These are phyloP conservation scores for Dioszegia hungarica DNA, from an alignment of 768 basidiomycete species.

Conservation along the genomic window DNA sequence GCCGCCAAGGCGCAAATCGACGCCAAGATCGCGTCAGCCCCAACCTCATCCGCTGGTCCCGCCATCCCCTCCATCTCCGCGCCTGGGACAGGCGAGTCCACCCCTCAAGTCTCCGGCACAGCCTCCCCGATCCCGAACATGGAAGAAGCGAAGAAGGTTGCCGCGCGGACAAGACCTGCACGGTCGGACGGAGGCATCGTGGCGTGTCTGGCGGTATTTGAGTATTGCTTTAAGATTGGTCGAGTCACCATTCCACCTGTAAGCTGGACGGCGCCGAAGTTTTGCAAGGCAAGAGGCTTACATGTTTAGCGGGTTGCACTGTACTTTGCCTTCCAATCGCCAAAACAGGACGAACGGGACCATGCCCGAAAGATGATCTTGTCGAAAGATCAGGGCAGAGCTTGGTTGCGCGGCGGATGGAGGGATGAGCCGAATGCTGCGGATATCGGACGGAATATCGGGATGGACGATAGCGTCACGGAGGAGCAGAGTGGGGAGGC, in stretches of 20 bases:
- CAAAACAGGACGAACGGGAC: constrained; percentile 9
- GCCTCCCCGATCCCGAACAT: constrained; percentile 1
- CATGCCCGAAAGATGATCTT: constrained; percentile 24
- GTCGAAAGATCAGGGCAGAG: constrained; percentile 29
- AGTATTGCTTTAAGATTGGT: constrained; percentile 42
- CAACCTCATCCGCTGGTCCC: background rate
- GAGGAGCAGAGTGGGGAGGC: constrained; percentile 8
- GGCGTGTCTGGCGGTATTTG: constrained; percentile 30
- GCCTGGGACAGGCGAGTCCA: constrained; percentile 11
- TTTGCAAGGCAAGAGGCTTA: too few species aligned
- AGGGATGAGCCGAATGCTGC: constrained; percentile 30
- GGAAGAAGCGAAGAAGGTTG: constrained; percentile 6
- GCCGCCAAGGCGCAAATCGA: background rate
- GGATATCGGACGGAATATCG: constrained; percentile 24
- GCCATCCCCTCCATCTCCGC: constrained; percentile 11
- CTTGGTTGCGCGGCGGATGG: constrained; percentile 36
- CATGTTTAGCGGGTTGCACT: constrained; percentile 31
- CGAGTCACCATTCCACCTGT: constrained; percentile 43
- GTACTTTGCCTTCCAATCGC: constrained; percentile 25
- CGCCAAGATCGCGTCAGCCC: background rate
- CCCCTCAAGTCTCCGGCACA: constrained; percentile 10
- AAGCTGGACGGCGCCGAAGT: too few species aligned
- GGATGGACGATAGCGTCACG: too few species aligned
- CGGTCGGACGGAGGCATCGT: constrained; percentile 40
- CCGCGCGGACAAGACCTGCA: constrained; percentile 7